Evolutionary conservation across 805 yeast genomes (phyloP), one percentile per base, ranked within the genome.

Genomic region (Priceomyces haplophilus): DNA sequence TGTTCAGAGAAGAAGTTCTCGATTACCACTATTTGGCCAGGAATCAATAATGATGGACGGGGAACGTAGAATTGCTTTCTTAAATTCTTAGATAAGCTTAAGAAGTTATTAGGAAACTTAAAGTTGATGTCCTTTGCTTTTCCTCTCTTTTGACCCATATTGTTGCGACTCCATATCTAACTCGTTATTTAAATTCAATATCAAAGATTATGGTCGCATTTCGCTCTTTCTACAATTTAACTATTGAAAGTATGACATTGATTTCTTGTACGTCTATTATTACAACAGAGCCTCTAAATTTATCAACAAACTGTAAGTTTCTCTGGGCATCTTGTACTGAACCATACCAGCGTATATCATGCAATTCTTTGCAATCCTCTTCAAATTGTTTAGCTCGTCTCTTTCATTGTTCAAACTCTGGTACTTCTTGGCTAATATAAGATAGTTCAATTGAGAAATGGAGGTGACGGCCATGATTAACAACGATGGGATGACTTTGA

Each of bases 301-400:
- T 24, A 85, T 80, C 55, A 86, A 67, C 33, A 80, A 74, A 51
- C 86, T 80, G 59, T 85, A 88, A 0, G 88, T 82, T 53, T 88
- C 95, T 44, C 84, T 65, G 7, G 97, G 95, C 95, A 90, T 88
- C 59, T 85, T 83, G 64, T 86, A 89, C 65, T 88, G 95, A 29
- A 90, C 83, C 82, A 91, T 85, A 47, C 97, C 98, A 5, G 97
- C 96, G 61, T 85, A 91, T 3, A 90, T 80, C 89, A 90, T 88
- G 62, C 96, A 85, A 62, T 88, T 88, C 61, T 81, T 84, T 2
- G 96, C 88, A 49, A 84, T 73, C 19, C 53, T 49, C 47, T 75
- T 75, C 55, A 88, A 66, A 33, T 79, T 76, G 3, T 62, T 69
- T 16, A 76, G 63, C 57, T 82, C 85, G 43, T 76, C 79, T 38